Evolutionary conservation across 2,329 filamentous ascomycete genomes (phyloP), one percentile per base, ranked within the genome.

Genomic region (Ophiocordyceps camponoti-floridani): DNA sequence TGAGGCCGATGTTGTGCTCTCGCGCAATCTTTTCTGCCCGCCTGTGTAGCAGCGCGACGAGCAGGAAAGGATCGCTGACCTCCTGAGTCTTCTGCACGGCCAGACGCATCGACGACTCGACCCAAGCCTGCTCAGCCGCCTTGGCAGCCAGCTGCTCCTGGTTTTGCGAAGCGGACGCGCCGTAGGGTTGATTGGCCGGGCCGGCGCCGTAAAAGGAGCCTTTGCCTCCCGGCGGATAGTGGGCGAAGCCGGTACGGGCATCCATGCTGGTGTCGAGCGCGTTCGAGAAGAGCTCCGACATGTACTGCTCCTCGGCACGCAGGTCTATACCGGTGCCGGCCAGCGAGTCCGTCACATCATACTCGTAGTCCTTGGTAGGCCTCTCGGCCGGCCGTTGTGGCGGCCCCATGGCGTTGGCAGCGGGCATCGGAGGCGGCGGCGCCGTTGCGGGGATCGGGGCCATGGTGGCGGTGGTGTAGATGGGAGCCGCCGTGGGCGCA

Each of bases 271-370:
- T 54, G 45, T 67, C 64, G 47, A 67, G 69, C 9, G 69, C 55
- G 31, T 60, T 69, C 41, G 75, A 72, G 56, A 78, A 81, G 46
- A 77, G 68, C 47, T 77, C 78, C 41, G 84, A 79, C 59, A 91
- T 70, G 51, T 78, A 84, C 53, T 87, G 84, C 56, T 93, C 85
- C 60, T 94, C 88, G 50, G 86, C 86, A 47, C 82, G 79, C 42
- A 94, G 63, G 64, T 94, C 84, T 50, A 95, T 86, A 43, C 86
- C 87, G 14, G 86, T 89, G 16, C 83, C 84, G 16, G 81, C 80
- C 45, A 94, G 63, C 43, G 87, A 83, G 63, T 95, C 88, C 51
- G 82, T 84, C 41, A 88, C 73, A 54, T 94, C 85, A 53, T 88
- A 77, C 46, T 75, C 66, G 46, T 70, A 68, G 45, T 72, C 70